A percentile compares a stretch with the other conserved stretches of the same genome.
Evolutionary conservation across 2,329 filamentous ascomycete genomes (phyloP).

Genomic region (Tolypocladium guangdongense): DNA sequence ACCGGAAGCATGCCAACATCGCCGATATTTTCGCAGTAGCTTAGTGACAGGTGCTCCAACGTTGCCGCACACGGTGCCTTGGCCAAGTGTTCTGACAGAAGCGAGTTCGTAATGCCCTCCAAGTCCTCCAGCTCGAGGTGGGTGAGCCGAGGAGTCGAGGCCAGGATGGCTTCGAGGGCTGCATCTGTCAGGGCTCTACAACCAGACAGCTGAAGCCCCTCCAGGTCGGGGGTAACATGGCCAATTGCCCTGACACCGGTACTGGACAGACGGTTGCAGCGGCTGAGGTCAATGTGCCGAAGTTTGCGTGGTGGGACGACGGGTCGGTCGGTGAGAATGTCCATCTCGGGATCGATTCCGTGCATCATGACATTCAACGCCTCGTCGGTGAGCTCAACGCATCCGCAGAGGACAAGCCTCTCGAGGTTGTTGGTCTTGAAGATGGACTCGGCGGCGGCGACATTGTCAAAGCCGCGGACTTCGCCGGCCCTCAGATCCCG

Average conservation of each 20-base stretch:
- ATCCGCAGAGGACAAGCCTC: constrained; percentile 70
- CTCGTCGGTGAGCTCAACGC: constrained; percentile 65
- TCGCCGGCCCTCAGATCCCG: constrained; percentile 76
- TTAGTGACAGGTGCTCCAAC: constrained; percentile 74
- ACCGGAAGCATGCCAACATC: constrained; percentile 77
- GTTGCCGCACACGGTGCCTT: constrained; percentile 60
- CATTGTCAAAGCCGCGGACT: constrained; percentile 66
- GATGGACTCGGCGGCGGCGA: constrained; percentile 60
- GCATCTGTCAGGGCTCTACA: constrained; percentile 65
- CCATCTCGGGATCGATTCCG: constrained; percentile 65
- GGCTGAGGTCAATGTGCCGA: constrained; percentile 75
- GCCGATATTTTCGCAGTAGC: constrained; percentile 78
- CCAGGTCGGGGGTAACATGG: constrained; percentile 63
- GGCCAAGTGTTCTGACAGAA: constrained; percentile 62
- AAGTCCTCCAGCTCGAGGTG: constrained; percentile 88
- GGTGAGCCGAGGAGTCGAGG: constrained; percentile 64
- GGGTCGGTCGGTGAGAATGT: constrained; percentile 66
- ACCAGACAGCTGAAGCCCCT: constrained; percentile 74
- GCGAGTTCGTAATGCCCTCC: constrained; percentile 60
- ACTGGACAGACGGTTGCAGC: constrained; percentile 65
- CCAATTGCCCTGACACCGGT: constrained; percentile 60
- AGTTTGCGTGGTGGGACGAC: constrained; percentile 68
- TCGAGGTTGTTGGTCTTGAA: constrained; percentile 76
- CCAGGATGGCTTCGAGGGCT: constrained; percentile 60
- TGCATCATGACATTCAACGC: constrained; percentile 64